Conservation (phyloP, 179 eudicot genomes). For the Beta lomatogona region DNA sequence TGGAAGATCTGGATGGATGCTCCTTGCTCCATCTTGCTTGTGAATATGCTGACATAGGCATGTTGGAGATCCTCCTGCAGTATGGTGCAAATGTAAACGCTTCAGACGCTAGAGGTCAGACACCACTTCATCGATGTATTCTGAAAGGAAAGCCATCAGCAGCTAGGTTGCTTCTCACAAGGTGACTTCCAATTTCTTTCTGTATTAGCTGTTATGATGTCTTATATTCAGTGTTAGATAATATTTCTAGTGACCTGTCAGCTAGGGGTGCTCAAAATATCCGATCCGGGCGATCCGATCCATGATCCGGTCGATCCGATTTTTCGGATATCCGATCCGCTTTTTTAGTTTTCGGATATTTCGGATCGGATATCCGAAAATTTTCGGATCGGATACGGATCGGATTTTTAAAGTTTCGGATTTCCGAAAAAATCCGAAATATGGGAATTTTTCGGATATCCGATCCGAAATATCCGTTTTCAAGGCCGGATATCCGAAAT, state of each 20-base stretch:
- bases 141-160: conserved; percentile 58
- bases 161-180: conserved; percentile 74
- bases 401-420: too few species aligned
- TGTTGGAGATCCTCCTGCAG: conserved; percentile 92
- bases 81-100: conserved; percentile 90
- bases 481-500: too few species aligned
- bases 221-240: neutral
- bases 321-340: too few species aligned
- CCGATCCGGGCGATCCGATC: too few species aligned
- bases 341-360: too few species aligned
- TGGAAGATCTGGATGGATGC: conserved; percentile 73
- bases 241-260: neutral
- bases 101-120: conserved; percentile 66
- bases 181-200: conserved; percentile 42
- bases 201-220: conserved; percentile 9
- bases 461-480: too few species aligned
- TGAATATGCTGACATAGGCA: conserved; percentile 91
- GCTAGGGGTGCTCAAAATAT: too few species aligned
- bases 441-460: too few species aligned
- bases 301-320: too few species aligned
- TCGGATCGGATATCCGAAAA: too few species aligned
- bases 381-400: too few species aligned
- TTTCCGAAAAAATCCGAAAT: too few species aligned
- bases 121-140: conserved; percentile 86
- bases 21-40: conserved; percentile 91